These are phyloP conservation scores for Erodium texanum DNA, from an alignment of 441 rosid species.

Conservation along the genomic window DNA sequence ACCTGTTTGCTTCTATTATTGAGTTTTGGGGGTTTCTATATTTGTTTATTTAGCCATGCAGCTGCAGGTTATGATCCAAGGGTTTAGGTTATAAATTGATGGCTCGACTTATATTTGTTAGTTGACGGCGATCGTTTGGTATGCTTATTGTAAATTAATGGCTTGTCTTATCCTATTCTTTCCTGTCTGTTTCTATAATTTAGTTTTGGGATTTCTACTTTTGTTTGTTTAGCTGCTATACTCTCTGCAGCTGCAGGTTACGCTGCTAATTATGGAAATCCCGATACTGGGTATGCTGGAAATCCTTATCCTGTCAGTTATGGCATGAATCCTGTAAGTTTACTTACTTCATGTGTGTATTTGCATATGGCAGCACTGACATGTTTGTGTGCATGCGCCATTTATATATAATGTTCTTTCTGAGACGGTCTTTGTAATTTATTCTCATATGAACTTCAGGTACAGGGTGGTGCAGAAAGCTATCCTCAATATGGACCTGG, in stretches of 20 bases:
- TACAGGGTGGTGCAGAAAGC: constrained; percentile 53
- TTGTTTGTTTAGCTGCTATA: neutral
- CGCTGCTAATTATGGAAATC: constrained; percentile 48
- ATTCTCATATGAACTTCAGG: constrained; percentile 24
- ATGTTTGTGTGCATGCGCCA: neutral
- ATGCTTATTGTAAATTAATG: too few species aligned
- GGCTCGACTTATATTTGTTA: too few species aligned
- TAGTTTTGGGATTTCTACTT: neutral
- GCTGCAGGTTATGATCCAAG: too few species aligned
- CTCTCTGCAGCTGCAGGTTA: constrained; percentile 43
- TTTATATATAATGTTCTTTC: neutral
- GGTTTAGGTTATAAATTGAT: too few species aligned
- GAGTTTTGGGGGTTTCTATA: too few species aligned
- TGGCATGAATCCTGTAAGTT: constrained; percentile 76
- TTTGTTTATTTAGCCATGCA: too few species aligned
- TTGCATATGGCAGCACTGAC: neutral
- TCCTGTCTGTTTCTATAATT: neutral
- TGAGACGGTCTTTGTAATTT: neutral
- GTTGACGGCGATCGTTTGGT: too few species aligned
- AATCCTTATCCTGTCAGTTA: constrained; percentile 60
- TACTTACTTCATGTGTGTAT: neutral
- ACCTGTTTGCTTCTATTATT: too few species aligned
- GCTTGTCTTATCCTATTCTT: neutral
- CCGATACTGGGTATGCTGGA: constrained; percentile 57
- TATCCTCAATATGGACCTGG: constrained; percentile 59